Evolutionary conservation across 202 grass and related monocot genomes (phyloP), one percentile per base, ranked within the genome.

Genomic region (Brachypodium distachyon): DNA sequence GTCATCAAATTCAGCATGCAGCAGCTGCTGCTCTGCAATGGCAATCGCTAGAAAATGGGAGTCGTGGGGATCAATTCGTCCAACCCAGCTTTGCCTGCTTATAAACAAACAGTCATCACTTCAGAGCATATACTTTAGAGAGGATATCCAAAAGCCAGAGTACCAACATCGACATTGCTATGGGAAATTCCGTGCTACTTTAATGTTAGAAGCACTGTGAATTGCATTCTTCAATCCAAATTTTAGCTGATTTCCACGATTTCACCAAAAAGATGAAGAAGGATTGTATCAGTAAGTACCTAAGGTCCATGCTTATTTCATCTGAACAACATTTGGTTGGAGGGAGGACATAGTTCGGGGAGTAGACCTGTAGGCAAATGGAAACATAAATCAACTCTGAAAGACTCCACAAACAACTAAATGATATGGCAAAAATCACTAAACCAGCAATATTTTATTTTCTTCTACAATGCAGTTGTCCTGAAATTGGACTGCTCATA

Each of bases 21-120:
- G 70, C 39, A 95, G 76, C 62, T 98, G 91, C 69, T 98, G 96
- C 81, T 98, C 91, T 47, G 87, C 89, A 11, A 94, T 93, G 46
- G 96, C 87, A 72, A 98, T 95, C 33, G 87, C 91, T 12, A 98
- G 83, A 68, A 98, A 98, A 82, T 98, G 87, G 39, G 89, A 92
- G 49, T 98, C 91, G 50, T 83, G 89, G 47, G 86, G 79, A 81
- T 93, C 91, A 22, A 98, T 87, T 40, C 77, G 85, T 11, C 82
- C 73, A 32, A 84, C 86, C 95, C 89, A 94, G 74, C 81, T 91
- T 81, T 88, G 89, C 77, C 91, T 97, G 81, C 62, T 77, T 27
- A 81, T 27, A 66, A 66, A 73, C 50, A 79, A 22, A 62, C 1
- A 49, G 32, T 12, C 23, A 42, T 22, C 21, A 44, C n/a, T 58